Conservation (phyloP, 2,329 filamentous ascomycete species). For the Trematosphaeria pertusa region DNA sequence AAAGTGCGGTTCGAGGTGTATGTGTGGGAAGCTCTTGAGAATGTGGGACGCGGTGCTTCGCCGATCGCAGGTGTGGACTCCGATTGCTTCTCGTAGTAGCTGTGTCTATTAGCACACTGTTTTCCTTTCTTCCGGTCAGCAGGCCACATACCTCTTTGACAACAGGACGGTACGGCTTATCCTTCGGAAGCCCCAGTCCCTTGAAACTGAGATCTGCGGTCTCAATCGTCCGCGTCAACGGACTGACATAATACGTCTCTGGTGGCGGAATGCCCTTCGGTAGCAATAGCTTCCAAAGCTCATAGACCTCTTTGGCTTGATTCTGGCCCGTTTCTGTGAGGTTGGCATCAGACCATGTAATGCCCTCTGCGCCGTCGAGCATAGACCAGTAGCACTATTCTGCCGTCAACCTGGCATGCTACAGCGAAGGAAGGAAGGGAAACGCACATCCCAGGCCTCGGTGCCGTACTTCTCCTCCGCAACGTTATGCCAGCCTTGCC, state of each 20-base stretch:
- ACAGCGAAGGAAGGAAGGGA: background rate
- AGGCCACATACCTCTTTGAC: slow-evolving; percentile 64
- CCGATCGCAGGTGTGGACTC: slow-evolving; percentile 72
- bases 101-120: slow-evolving; percentile 15
- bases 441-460: slow-evolving; percentile 68
- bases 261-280: slow-evolving; percentile 64
- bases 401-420: slow-evolving; percentile 1
- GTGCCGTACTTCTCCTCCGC: slow-evolving; percentile 74
- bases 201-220: slow-evolving; percentile 69
- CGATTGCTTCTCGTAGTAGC: slow-evolving; percentile 69
- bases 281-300: slow-evolving; percentile 64
- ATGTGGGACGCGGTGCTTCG: slow-evolving; percentile 63
- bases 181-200: slow-evolving; percentile 58
- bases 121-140: background rate
- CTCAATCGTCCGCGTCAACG: slow-evolving; percentile 67
- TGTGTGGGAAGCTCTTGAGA: slow-evolving; percentile 56
- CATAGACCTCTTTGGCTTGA: slow-evolving; percentile 65
- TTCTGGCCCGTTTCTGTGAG: slow-evolving; percentile 65
- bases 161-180: slow-evolving; percentile 61
- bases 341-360: slow-evolving; percentile 67
- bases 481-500: slow-evolving; percentile 70
- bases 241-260: slow-evolving; percentile 69
- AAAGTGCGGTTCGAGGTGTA: slow-evolving; percentile 66
- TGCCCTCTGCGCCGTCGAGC: slow-evolving; percentile 67
- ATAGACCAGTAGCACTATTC: slow-evolving; percentile 68